Evolutionary conservation across 345 rosid genomes (phyloP).

Genomic region (Heritiera littoralis): DNA sequence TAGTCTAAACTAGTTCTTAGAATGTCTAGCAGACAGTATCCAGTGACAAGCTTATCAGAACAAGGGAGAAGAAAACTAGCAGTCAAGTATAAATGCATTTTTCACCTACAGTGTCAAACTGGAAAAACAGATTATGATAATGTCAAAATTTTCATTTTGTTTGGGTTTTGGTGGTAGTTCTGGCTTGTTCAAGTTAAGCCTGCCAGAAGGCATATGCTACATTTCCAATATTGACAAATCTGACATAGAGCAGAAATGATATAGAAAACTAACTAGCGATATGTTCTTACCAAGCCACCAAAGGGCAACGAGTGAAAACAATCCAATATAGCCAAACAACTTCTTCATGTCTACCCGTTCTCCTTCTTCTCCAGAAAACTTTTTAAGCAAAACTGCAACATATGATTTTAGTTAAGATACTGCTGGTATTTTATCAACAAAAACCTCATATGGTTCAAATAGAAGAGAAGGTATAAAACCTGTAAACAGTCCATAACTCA

Average conservation of each 20-base stretch:
- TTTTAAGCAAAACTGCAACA: slow-evolving; percentile 44
- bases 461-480: slow-evolving; percentile 24
- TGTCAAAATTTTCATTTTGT: neutral
- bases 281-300: slow-evolving; percentile 43
- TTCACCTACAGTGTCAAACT: neutral
- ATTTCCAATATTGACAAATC: neutral
- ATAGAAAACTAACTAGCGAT: neutral
- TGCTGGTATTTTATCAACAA: neutral
- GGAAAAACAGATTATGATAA: neutral
- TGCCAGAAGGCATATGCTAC: neutral
- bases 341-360: slow-evolving; percentile 49
- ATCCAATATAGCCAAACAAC: slow-evolving; percentile 47
- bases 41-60: neutral
- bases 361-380: slow-evolving; percentile 46
- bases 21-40: too few species aligned
- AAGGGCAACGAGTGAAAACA: slow-evolving; percentile 35
- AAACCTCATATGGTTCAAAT: neutral
- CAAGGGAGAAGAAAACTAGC: neutral
- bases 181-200: neutral
- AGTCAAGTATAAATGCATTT: neutral
- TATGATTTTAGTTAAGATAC: neutral
- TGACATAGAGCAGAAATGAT: neutral
- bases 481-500: slow-evolving; percentile 44
- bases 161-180: neutral
- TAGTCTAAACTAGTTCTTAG: too few species aligned